Conservation (phyloP, 176 grass and related monocot genomes). For the Zea luxurians region DNA sequence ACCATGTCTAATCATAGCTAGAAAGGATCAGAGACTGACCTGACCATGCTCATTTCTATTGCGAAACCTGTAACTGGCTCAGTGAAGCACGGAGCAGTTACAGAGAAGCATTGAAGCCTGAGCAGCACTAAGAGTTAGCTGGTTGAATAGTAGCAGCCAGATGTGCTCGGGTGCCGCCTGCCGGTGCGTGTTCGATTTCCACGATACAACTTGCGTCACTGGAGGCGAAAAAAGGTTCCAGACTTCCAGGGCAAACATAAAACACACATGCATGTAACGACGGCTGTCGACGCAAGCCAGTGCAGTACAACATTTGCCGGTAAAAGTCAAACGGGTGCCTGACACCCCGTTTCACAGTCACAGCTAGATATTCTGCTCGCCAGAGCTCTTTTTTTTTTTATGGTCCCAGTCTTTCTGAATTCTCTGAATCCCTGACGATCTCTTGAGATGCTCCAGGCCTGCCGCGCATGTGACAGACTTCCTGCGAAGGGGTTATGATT, state of each 20-base stretch:
- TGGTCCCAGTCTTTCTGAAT: constrained; percentile 46
- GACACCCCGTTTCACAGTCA: constrained; percentile 32
- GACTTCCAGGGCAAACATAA: background rate
- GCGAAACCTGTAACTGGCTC: too few relatives aligned
- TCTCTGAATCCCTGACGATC: constrained; percentile 43
- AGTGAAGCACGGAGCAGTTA: too few relatives aligned
- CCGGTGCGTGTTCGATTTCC: too few relatives aligned
- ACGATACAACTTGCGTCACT: too few relatives aligned
- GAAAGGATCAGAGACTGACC: too few relatives aligned
- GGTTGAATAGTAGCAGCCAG: too few relatives aligned
- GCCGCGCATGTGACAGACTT: constrained; percentile 46
- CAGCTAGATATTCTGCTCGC: constrained; percentile 36
- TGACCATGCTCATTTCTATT: too few relatives aligned
- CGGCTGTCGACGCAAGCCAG: background rate
- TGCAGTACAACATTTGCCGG: background rate
- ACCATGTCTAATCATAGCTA: too few relatives aligned
- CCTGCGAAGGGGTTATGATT: constrained; percentile 38
- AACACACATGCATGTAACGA: constrained; percentile 7
- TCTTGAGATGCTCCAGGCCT: constrained; percentile 37
- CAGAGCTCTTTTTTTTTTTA: constrained; percentile 6
- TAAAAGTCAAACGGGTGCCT: constrained; percentile 45
- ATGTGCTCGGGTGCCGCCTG: too few relatives aligned
- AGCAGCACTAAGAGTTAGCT: too few relatives aligned
- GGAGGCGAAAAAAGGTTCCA: too few relatives aligned
- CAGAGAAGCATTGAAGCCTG: too few relatives aligned